phyloP scores from a whole-genome alignment of 2,329 filamentous ascomycete species.

The Moelleriella libera region DNA sequence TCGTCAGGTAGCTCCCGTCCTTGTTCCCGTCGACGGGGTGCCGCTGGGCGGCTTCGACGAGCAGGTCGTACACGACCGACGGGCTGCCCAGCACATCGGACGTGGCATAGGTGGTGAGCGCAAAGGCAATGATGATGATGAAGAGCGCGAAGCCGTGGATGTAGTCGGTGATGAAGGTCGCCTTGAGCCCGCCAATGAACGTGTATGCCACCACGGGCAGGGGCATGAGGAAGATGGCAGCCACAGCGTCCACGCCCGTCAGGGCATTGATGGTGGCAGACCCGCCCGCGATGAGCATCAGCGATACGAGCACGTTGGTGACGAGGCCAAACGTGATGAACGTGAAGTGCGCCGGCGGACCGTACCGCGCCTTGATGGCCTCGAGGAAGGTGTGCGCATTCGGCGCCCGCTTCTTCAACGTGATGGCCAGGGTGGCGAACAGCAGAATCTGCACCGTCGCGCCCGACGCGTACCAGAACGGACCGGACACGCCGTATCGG shows the following conservation, averaged over 20 bases:
- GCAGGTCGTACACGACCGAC: conserved; percentile 60
- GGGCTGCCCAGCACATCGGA: conserved; percentile 62
- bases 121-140: conserved; percentile 74
- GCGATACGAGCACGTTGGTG: conserved; percentile 77
- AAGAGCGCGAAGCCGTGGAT: conserved; percentile 76
- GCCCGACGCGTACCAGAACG: conserved; percentile 49
- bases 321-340: conserved; percentile 73
- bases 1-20: conserved; percentile 73
- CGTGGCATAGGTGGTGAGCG: conserved; percentile 68
- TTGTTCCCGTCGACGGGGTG: conserved; percentile 73
- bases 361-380: conserved; percentile 70
- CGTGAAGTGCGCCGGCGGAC: conserved; percentile 53
- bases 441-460: conserved; percentile 79
- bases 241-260: conserved; percentile 43
- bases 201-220: conserved; percentile 53
- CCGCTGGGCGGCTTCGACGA: conserved; percentile 50
- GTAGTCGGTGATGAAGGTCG: conserved; percentile 75
- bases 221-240: conserved; percentile 38
- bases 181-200: conserved; percentile 65
- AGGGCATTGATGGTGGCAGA: conserved; percentile 37
- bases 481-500: conserved; percentile 53
- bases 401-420: conserved; percentile 72
- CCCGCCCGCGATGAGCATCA: conserved; percentile 79
- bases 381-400: conserved; percentile 81
- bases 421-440: conserved; percentile 82